phyloP scores from a whole-genome alignment of 2,329 filamentous ascomycete species.

The Fusarium setosum region DNA sequence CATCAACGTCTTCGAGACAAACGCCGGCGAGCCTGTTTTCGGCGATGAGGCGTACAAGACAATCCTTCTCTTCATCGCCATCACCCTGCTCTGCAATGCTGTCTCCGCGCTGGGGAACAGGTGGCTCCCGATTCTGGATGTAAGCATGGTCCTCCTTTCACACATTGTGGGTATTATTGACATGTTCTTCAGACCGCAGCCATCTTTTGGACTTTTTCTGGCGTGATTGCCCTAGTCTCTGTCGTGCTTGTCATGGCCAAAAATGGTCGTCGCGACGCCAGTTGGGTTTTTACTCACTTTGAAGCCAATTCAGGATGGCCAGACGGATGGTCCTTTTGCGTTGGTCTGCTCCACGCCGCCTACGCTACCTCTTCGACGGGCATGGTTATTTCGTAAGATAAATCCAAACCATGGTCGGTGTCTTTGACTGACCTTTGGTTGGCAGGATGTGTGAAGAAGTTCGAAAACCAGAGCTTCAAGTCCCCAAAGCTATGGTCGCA shows the following conservation, averaged over 20 bases:
- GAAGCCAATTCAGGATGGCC: conserved; percentile 76
- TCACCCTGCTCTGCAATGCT: conserved; percentile 72
- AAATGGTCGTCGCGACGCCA: conserved; percentile 70
- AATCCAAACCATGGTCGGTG: fast-evolving
- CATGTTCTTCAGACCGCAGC: conserved; percentile 68
- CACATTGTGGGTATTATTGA: neutral
- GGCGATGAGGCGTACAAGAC: conserved; percentile 67
- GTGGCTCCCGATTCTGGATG: conserved; percentile 75
- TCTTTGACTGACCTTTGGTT: neutral
- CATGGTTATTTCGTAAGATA: conserved; percentile 80
- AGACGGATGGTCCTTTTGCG: conserved; percentile 77
- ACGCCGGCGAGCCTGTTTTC: conserved; percentile 59
- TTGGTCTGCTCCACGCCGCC: conserved; percentile 77
- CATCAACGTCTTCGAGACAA: conserved; percentile 67
- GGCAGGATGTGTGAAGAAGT: conserved; percentile 81
- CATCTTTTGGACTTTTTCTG: conserved; percentile 80
- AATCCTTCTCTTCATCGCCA: conserved; percentile 73
- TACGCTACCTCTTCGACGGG: conserved; percentile 81
- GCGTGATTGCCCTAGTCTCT: conserved; percentile 73
- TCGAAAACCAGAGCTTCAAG: conserved; percentile 72
- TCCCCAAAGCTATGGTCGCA: conserved; percentile 77
- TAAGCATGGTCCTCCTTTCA: neutral
- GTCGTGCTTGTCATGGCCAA: conserved; percentile 74
- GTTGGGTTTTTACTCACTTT: conserved; percentile 76
- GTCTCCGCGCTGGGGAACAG: conserved; percentile 75